Percentiles rank a stretch among this genome's conserved stretches.
Evolutionary conservation across 176 grass and related monocot genomes (phyloP).

Genomic region (Guadua angustifolia): DNA sequence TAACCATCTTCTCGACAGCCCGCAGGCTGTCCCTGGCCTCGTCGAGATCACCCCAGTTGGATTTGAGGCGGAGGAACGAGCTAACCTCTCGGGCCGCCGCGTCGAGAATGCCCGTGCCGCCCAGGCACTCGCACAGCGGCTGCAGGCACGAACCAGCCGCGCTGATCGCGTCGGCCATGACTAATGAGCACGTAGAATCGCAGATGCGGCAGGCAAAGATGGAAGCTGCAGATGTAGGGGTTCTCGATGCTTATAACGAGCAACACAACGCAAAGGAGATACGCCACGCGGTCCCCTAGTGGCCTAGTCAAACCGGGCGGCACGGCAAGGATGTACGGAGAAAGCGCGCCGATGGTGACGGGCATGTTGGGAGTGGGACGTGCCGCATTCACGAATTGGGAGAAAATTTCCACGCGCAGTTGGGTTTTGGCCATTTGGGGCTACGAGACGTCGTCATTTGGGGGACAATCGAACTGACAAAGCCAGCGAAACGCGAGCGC

Average conservation of each 20-base stretch:
- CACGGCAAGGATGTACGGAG: not conserved
- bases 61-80: constrained; percentile 51
- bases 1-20: constrained; percentile 26
- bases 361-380: not conserved
- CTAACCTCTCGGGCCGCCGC: not conserved
- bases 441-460: not conserved
- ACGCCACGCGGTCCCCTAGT: constrained; percentile 1
- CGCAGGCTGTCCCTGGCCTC: constrained; percentile 26
- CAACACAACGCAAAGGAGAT: not conserved
- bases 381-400: no score
- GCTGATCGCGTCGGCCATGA: constrained; percentile 38
- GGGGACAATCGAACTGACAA: no score
- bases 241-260: constrained; percentile 18
- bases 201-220: not conserved
- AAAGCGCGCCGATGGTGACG: not conserved
- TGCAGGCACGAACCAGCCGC: constrained; percentile 18
- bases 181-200: not conserved
- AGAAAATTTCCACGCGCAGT: constrained; percentile 13
- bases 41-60: constrained; percentile 44
- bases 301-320: not conserved
- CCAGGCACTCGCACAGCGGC: constrained; percentile 37
- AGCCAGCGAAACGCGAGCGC: no score
- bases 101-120: constrained; percentile 38
- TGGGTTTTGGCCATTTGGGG: no score
- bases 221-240: not conserved